These are phyloP conservation scores for Sapria himalayana DNA, from an alignment of 345 rosid genomes.

Conservation along the genomic window DNA sequence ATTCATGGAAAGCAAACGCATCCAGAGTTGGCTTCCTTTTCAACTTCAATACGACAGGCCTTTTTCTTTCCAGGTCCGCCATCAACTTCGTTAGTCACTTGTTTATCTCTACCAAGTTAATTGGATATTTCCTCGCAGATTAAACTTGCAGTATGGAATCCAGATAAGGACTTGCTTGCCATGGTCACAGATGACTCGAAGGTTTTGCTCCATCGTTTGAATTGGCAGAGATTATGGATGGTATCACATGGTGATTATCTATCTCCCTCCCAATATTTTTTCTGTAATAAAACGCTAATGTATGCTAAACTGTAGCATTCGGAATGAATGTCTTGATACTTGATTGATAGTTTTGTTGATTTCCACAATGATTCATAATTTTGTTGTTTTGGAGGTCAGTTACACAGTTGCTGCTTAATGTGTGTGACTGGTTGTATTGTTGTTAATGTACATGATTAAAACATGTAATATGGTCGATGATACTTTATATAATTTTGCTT, in stretches of 20 bases:
- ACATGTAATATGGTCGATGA: too few species aligned
- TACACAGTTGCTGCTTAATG: too few species aligned
- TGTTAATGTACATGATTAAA: too few species aligned
- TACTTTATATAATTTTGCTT: too few species aligned
- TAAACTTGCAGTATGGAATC: slow-evolving; percentile 66
- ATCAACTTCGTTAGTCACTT: slow-evolving; percentile 1
- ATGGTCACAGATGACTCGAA: slow-evolving; percentile 71
- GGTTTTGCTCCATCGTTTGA: slow-evolving; percentile 56
- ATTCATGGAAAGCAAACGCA: slow-evolving; percentile 66
- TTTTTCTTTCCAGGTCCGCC: slow-evolving; percentile 46
- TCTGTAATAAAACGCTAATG: neutral
- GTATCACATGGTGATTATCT: slow-evolving; percentile 32
- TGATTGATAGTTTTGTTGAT: too few species aligned
- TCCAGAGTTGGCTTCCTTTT: slow-evolving; percentile 32
- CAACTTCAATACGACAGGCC: slow-evolving; percentile 82
- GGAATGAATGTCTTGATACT: too few species aligned
- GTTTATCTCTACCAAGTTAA: neutral
- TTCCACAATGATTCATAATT: too few species aligned
- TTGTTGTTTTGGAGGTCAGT: slow-evolving; percentile 1
- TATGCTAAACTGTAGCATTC: too few species aligned
- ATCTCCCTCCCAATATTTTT: neutral
- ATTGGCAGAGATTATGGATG: slow-evolving; percentile 90
- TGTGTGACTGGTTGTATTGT: too few species aligned
- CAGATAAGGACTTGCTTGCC: slow-evolving; percentile 67
- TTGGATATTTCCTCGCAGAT: slow-evolving; percentile 12